These are phyloP conservation scores for Cutaneotrichosporon daszewskae DNA, from an alignment of 1,284 basidiomycete genomes.

Conservation along the genomic window DNA sequence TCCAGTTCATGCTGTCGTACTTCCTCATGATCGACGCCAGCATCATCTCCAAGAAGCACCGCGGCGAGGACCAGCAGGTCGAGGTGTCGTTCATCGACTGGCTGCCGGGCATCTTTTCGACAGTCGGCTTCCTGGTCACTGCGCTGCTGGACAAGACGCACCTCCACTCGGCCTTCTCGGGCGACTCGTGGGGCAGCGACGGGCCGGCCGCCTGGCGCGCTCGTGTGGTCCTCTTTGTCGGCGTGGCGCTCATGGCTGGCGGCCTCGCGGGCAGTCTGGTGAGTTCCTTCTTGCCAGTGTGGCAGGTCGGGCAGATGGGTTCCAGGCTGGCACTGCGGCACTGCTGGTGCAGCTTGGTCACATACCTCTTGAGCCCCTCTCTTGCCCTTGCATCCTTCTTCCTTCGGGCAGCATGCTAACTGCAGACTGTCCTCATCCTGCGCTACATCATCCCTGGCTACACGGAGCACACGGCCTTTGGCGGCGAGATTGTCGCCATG, in stretches of 20 bases:
- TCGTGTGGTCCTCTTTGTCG: constrained; percentile 82
- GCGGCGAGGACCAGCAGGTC: constrained; percentile 51
- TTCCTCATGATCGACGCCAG: constrained; percentile 96
- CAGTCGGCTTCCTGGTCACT: constrained; percentile 86
- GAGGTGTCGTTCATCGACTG: constrained; percentile 90
- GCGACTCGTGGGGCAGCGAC: constrained; percentile 54
- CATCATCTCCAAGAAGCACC: constrained; percentile 72
- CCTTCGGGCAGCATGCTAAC: too few relatives aligned
- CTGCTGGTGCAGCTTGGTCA: too few relatives aligned
- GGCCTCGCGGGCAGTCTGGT: constrained; percentile 90
- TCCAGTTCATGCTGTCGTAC: constrained; percentile 82
- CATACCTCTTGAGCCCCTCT: too few relatives aligned
- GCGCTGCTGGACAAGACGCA: constrained; percentile 94
- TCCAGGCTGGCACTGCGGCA: too few relatives aligned
- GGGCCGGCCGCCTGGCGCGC: constrained; percentile 82
- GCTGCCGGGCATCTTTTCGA: constrained; percentile 90
- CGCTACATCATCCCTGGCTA: constrained; percentile 83
- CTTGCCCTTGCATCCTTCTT: neutral
- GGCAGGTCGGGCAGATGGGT: too few relatives aligned
- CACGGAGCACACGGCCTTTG: constrained; percentile 82
- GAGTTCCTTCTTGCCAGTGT: constrained; percentile 45
- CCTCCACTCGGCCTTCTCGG: constrained; percentile 70
- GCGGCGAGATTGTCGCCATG: constrained; percentile 89
- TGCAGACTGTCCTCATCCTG: constrained; percentile 78
- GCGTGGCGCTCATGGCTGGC: constrained; percentile 94